These are phyloP conservation scores for Cordyceps pruinosa DNA, from an alignment of 2,329 filamentous ascomycete genomes.

Conservation along the genomic window DNA sequence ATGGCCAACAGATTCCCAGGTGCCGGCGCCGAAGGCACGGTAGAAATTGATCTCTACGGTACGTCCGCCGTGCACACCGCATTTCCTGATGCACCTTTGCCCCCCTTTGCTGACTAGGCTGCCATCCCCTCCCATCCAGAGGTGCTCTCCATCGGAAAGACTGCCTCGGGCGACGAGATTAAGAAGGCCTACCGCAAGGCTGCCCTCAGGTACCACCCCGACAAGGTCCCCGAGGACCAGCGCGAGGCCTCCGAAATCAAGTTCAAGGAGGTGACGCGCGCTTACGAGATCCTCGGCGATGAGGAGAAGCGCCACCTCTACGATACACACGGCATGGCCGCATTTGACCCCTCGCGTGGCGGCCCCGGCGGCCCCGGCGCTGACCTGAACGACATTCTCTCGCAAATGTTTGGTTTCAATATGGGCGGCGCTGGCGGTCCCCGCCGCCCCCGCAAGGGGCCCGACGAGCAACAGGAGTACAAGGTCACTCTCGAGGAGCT, in stretches of 20 bases:
- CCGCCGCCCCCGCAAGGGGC: slow-evolving; percentile 61
- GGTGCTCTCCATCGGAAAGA: slow-evolving; percentile 68
- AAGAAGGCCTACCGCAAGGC: slow-evolving; percentile 96
- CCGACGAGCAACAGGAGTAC: slow-evolving; percentile 84
- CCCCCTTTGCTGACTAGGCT: background rate
- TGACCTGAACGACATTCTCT: slow-evolving; percentile 87
- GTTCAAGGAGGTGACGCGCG: slow-evolving; percentile 89
- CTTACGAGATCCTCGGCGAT: slow-evolving; percentile 96
- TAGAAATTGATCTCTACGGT: slow-evolving; percentile 58
- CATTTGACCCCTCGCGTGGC: slow-evolving; percentile 72
- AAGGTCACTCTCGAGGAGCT: slow-evolving; percentile 87
- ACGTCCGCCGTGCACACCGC: background rate
- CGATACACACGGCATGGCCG: slow-evolving; percentile 91
- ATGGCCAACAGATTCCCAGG: slow-evolving; percentile 9
- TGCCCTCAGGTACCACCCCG: slow-evolving; percentile 82
- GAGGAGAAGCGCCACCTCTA: slow-evolving; percentile 89
- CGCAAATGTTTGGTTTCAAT: slow-evolving; percentile 83
- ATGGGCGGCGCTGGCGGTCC: slow-evolving; percentile 54
- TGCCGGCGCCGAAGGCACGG: slow-evolving; percentile 17
- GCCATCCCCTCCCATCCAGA: slow-evolving; percentile 41
- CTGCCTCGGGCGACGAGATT: slow-evolving; percentile 71
- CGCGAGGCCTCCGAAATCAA: slow-evolving; percentile 79
- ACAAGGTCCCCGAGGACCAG: slow-evolving; percentile 85
- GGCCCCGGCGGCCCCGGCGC: slow-evolving; percentile 62
- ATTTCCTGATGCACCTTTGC: background rate